Base-by-base conservation (phyloP, 768 basidiomycete genomes). In the Pulveroboletus ravenelii region DNA sequence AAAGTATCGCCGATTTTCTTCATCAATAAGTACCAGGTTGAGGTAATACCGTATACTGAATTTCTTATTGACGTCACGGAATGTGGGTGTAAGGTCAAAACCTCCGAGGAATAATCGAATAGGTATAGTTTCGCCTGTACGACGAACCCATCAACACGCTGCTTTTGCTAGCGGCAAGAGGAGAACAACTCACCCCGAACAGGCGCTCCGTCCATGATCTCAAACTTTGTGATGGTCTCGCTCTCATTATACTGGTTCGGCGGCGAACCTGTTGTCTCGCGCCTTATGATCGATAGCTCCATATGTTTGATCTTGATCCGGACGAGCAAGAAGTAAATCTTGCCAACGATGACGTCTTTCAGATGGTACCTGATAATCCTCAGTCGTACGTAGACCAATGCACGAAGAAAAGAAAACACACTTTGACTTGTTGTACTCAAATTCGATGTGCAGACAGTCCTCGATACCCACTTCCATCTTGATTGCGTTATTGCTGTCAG, bases 401-500 rank as follows among this genome's bases (percentile, higher is more conserved):
- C n/a, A 39, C 32, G 29, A 17, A 40, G 17, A 6, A 31, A 17
- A 37, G 5, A 1, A 15, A 13, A 75, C 88, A 56, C 51, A 91
- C 95, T 99, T 98, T 50, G 94, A 95, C 68, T 98, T 97, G 78
- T 99, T 97, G 73, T 99, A 98, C 73, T 98, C 96, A 57, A 97
- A 98, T 66, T 97, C 96, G 61, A 98, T 99, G 67, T 98, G 95
- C 61, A 98, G 70, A 68, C 96, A 98, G 64, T 98, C 96, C 67
- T 98, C 96, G 52, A 99, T 99, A 8, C 96, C 96, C 34, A 98
- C 96, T 72, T 97, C 96, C 96, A 99, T 98, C 78, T 95, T 97
- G 73, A 98, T 98, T 37, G 91, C 87, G 67, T 95, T 97, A 69
- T 96, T 97, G 63, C 83, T 89, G 69, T 98, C 96, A 49, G 95